Evolutionary conservation across 129 eudicot species (phyloP).

Genomic region (Flaveria robusta): DNA sequence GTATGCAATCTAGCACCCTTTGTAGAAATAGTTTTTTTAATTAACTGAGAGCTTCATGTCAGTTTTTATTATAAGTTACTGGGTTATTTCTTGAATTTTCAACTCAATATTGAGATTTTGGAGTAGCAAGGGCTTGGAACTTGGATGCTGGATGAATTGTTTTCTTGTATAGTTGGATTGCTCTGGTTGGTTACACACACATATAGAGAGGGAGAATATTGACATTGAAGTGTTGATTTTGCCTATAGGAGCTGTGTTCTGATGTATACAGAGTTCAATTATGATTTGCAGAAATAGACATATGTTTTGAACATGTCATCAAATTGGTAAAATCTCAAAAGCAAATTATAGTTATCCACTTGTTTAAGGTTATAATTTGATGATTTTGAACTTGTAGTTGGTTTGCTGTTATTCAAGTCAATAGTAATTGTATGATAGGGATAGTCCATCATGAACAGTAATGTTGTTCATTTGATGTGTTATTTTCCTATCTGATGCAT

Average conservation of each 20-base stretch:
- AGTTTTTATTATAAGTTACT: not conserved
- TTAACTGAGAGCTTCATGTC: not conserved
- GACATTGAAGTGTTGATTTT: not conserved
- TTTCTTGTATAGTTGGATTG: not conserved
- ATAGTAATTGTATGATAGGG: too few relatives aligned
- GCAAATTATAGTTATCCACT: not conserved
- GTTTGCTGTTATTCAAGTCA: not conserved
- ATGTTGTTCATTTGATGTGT: too few relatives aligned
- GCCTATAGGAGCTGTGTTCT: not conserved
- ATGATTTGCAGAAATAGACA: conserved; percentile 1
- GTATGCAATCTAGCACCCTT: too few relatives aligned
- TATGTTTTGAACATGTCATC: too few relatives aligned
- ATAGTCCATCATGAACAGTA: too few relatives aligned
- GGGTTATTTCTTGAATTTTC: not conserved
- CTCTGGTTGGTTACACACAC: not conserved
- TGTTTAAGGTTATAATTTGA: not conserved
- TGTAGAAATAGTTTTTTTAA: not conserved
- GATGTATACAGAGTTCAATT: too few relatives aligned
- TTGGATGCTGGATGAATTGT: not conserved
- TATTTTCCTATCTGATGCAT: too few relatives aligned
- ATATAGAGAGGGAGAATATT: not conserved
- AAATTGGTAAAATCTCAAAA: not conserved
- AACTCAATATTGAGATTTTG: not conserved
- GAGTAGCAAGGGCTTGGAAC: not conserved
- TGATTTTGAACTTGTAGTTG: not conserved